Evolutionary conservation across 208 protist species (phyloP).

Genomic region (Acanthamoeba castellanii): DNA sequence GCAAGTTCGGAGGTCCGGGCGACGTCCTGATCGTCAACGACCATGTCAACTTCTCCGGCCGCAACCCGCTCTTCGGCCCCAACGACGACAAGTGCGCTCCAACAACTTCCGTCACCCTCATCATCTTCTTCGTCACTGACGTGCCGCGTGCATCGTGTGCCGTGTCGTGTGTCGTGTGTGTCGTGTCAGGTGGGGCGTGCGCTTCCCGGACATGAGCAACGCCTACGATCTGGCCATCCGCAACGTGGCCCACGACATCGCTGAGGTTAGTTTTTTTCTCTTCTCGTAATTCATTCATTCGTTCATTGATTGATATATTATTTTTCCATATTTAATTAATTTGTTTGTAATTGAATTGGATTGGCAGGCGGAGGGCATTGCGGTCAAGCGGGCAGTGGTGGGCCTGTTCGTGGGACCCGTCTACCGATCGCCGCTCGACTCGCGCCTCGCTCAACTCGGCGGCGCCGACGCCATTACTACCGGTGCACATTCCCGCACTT

Average conservation of each 20-base stretch:
- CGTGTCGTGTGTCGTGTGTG: background rate
- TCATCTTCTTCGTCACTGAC: no score
- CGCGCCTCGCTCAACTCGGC: background rate
- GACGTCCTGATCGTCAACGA: constrained; percentile 59
- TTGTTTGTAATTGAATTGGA: no score
- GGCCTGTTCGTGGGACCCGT: constrained; percentile 21
- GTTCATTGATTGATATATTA: no score
- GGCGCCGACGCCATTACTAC: constrained; percentile 12
- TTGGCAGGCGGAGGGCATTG: background rate
- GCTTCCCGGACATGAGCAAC: constrained; percentile 74
- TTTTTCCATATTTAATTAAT: background rate
- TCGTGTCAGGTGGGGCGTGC: constrained; percentile 41
- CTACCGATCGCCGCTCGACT: background rate
- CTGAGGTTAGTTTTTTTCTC: background rate
- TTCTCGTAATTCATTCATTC: background rate
- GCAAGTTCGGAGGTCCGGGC: background rate
- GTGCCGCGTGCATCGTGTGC: no score
- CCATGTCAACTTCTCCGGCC: constrained; percentile 73
- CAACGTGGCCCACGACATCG: background rate
- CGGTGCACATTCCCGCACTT: no score
- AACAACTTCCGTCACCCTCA: background rate
- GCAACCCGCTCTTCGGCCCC: constrained; percentile 75
- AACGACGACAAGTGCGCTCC: constrained; percentile 72
- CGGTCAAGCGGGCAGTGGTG: background rate
- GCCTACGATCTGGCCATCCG: constrained; percentile 17